phyloP scores from a whole-genome alignment of 257 asterid species.

The Ocimum tenuiflorum region DNA sequence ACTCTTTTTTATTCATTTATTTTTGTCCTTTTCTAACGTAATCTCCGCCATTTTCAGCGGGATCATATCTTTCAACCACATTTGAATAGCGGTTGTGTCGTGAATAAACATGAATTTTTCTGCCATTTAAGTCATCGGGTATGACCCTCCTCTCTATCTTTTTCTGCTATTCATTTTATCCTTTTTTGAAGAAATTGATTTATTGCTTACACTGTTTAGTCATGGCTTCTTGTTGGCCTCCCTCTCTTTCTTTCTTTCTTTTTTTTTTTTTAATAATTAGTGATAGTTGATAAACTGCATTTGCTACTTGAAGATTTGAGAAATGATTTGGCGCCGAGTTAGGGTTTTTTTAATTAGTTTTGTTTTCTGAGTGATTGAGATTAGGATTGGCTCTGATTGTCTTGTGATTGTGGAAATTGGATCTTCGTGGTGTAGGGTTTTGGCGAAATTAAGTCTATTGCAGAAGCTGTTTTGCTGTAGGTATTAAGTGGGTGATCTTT shows the following conservation, averaged over 20 bases:
- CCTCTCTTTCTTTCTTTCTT: neutral
- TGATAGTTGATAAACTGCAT: conserved; percentile 16
- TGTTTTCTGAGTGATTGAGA: neutral
- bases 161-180: neutral
- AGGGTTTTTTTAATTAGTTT: conserved; percentile 1
- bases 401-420: neutral
- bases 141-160: neutral
- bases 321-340: neutral
- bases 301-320: conserved; percentile 10
- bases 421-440: conserved; percentile 22
- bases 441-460: neutral
- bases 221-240: neutral
- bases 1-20: neutral
- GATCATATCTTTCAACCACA: conserved; percentile 14
- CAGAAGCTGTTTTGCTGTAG: conserved; percentile 3
- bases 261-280: too few relatives aligned
- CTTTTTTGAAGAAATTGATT: neutral
- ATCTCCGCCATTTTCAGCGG: conserved; percentile 36
- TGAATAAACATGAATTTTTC: neutral
- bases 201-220: neutral
- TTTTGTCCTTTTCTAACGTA: conserved; percentile 17
- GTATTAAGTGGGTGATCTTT: conserved; percentile 10
- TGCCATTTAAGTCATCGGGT: conserved; percentile 16
- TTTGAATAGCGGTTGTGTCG: conserved; percentile 17
- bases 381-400: conserved; percentile 1